Percentiles rank a stretch among this genome's conserved stretches.
Conservation (phyloP, 371 early-diverging fungal genomes). For the Dinochytrium kinnereticum region DNA sequence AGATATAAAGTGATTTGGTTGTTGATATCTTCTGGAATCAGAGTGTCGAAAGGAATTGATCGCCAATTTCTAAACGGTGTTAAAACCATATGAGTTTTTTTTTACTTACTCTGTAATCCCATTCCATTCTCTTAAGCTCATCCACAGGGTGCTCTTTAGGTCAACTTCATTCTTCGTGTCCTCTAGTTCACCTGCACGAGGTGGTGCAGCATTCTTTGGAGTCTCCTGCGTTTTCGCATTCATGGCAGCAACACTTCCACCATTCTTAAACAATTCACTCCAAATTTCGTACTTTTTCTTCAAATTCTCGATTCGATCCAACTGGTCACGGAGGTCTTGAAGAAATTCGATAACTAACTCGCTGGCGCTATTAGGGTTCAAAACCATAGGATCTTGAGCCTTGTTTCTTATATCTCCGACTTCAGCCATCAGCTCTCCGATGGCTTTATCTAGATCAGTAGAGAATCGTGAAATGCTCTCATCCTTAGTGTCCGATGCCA, state of each 20-base stretch:
- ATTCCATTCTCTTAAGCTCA: constrained; percentile 58
- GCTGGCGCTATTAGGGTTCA: constrained; percentile 50
- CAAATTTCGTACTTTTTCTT: constrained; percentile 55
- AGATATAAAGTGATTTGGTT: constrained; percentile 52
- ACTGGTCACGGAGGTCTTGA: constrained; percentile 44
- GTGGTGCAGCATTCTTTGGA: constrained; percentile 8
- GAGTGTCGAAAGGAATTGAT: constrained; percentile 51
- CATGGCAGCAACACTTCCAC: constrained; percentile 42
- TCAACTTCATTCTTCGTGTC: constrained; percentile 59
- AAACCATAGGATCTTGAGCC: constrained; percentile 64
- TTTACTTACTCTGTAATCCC: constrained; percentile 49
- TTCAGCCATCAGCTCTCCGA: constrained; percentile 55
- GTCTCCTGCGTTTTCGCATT: constrained; percentile 21
- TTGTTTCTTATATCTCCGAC: constrained; percentile 58
- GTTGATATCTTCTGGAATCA: constrained; percentile 61
- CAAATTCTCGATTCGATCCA: constrained; percentile 48
- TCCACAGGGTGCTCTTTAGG: constrained; percentile 59
- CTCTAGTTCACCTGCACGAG: constrained; percentile 46
- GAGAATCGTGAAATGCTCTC: constrained; percentile 59
- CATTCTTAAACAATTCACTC: constrained; percentile 59
- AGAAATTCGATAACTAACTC: constrained; percentile 52
- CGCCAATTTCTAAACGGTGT: constrained; percentile 48
- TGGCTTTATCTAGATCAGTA: constrained; percentile 54
- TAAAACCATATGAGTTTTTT: background rate
- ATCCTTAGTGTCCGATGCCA: constrained; percentile 60